phyloP scores from a whole-genome alignment of 1,284 basidiomycete genomes.

The Moesziomyces antarcticus region DNA sequence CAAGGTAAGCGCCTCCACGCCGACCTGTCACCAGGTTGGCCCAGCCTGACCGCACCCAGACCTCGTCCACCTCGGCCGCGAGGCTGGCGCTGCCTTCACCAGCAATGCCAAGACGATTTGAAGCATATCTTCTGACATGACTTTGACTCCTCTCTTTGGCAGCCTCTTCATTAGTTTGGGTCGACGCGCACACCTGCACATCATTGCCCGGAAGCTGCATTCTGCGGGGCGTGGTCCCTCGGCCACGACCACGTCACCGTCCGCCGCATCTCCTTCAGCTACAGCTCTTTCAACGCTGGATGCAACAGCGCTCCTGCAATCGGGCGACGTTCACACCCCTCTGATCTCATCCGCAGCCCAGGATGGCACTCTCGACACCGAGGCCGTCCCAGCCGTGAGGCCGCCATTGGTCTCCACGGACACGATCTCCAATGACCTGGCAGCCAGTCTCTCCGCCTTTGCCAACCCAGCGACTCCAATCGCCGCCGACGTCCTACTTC shows the following conservation, averaged over 20 bases:
- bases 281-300: neutral
- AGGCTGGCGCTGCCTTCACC: conserved; percentile 20
- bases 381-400: neutral
- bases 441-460: neutral
- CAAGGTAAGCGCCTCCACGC: conserved; percentile 20
- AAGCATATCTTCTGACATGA: neutral
- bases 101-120: neutral
- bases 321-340: neutral
- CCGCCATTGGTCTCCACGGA: neutral
- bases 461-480: neutral
- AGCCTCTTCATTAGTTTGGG: conserved; percentile 15
- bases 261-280: conserved; percentile 2
- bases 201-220: conserved; percentile 46
- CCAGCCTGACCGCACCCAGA: neutral
- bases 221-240: conserved; percentile 37
- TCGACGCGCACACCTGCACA: conserved; percentile 27
- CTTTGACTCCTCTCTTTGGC: neutral
- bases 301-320: conserved; percentile 8
- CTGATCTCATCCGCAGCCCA: neutral
- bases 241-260: conserved; percentile 32
- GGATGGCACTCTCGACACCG: too few species aligned
- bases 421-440: neutral
- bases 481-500: neutral
- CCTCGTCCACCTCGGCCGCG: conserved; percentile 2
- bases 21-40: too few species aligned